phyloP scores from a whole-genome alignment of 2,329 filamentous ascomycete genomes.

The Pyrenophora teres region DNA sequence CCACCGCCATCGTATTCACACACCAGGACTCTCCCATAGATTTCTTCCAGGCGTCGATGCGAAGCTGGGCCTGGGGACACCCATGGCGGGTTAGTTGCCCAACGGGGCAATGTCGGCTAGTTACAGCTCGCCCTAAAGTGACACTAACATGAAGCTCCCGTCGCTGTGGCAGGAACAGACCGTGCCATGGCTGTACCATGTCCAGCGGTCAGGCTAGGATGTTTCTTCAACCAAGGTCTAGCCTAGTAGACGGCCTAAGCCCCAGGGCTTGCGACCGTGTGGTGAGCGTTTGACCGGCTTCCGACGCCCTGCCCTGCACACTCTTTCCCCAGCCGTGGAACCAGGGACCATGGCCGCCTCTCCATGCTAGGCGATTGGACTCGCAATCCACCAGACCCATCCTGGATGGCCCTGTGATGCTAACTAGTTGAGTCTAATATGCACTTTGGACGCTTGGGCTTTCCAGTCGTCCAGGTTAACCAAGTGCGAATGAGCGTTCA shows the following conservation, averaged over 20 bases:
- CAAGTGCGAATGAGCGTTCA: constrained; percentile 38
- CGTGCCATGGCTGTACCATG: constrained; percentile 35
- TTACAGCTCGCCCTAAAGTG: constrained; percentile 19
- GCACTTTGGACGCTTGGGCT: constrained; percentile 43
- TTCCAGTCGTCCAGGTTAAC: constrained; percentile 40
- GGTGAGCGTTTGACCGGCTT: constrained; percentile 34
- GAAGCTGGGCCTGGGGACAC: neutral
- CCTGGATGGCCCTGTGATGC: constrained; percentile 30
- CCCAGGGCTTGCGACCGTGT: constrained; percentile 31
- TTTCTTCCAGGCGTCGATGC: too few relatives aligned
- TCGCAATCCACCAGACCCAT: constrained; percentile 19
- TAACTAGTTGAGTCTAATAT: constrained; percentile 40
- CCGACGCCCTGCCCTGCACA: constrained; percentile 34
- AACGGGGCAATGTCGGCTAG: constrained; percentile 35
- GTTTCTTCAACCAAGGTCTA: constrained; percentile 29
- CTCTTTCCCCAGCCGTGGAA: constrained; percentile 30
- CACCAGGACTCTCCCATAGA: too few relatives aligned
- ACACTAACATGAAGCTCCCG: constrained; percentile 29
- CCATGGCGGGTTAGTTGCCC: constrained; percentile 29
- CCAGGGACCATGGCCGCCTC: constrained; percentile 28
- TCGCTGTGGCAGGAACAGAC: constrained; percentile 26
- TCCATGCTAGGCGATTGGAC: constrained; percentile 34
- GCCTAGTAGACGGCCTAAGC: constrained; percentile 34
- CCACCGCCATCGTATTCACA: constrained; percentile 6
- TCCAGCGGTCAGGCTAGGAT: constrained; percentile 27